Base-by-base conservation (phyloP, 352 stramenopile genomes). In the Pythium brachiatum region DNA sequence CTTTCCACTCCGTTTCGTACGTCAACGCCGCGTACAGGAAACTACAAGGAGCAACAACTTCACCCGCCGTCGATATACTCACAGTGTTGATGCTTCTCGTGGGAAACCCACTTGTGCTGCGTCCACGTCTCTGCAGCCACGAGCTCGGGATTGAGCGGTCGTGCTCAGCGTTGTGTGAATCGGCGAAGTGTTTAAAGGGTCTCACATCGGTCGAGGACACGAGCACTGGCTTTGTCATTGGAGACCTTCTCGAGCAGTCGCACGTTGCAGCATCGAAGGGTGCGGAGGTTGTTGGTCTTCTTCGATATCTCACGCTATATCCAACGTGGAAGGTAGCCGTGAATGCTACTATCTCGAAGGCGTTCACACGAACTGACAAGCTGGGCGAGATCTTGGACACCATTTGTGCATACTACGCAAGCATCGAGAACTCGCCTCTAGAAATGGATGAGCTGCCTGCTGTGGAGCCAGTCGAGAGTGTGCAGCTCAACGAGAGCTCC, bases 261-360 rank as follows among this genome's bases (percentile, higher is more conserved):
- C 84, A 92, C 50, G 41, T 88, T 29, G 78, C 74, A 21, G 57
- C 79, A 1, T 75, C 77, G 0, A 91, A 91, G 43, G 64, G 78
- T 13, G 82, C 83, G 13, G 86, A 94, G 44, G 77, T 76, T 31
- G 66, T 94, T 1, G 63, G 63, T 31, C 65, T 95, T 8, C 59
- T 95, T 25, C 78, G 86, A 2, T 94, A 92, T 62, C 67, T 95
- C 7, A 92, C 78, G 1, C 62, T 93, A 16, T 92, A 81, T 57
- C 84, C 86, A 7, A 77, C 77, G 11, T 95, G 86, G 86, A 90
- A 86, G 65, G 68, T 90, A 6, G 84, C 86, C 0, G 79, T 94
- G 20, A 92, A 92, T 31, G 78, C 81, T 1, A 81, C 71, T 4
- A 56, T 95, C 18, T 71, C 52, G 16, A 74, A 80, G 23, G 71